Percentiles rank a stretch among this genome's conserved stretches.
These are phyloP conservation scores for Heimioporus punctisporus DNA, from an alignment of 1,284 basidiomycete genomes.

Conservation along the genomic window DNA sequence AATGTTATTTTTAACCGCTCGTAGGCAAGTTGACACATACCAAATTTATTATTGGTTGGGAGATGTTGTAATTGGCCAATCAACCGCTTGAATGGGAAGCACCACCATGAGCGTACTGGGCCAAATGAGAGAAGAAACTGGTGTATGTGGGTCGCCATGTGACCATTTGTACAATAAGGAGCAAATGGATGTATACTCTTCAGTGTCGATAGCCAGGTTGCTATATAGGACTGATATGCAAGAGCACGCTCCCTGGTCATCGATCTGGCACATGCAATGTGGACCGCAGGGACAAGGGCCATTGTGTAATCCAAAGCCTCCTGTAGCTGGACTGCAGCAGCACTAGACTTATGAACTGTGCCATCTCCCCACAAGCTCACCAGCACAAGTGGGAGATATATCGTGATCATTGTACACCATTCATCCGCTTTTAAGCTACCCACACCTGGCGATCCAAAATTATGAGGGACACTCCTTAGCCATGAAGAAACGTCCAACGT, in stretches of 20 bases:
- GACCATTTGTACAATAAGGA: background rate
- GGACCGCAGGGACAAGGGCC: constrained; percentile 3
- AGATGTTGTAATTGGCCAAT: constrained; percentile 12
- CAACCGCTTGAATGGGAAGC: constrained; percentile 8
- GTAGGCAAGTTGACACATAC: background rate
- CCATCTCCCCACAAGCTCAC: constrained; percentile 2
- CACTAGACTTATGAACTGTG: background rate
- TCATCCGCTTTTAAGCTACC: constrained; percentile 5
- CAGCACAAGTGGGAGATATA: constrained; percentile 6
- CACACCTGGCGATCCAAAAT: constrained; percentile 1
- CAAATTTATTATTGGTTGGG: constrained; percentile 11
- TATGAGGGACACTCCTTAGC: background rate
- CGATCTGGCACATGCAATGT: background rate
- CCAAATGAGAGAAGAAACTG: constrained; percentile 2
- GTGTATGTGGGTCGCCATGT: constrained; percentile 8
- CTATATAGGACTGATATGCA: background rate
- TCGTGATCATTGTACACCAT: constrained; percentile 3
- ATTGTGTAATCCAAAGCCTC: constrained; percentile 3
- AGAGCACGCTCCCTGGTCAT: background rate
- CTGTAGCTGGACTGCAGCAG: background rate
- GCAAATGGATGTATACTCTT: background rate
- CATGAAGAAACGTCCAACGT: background rate
- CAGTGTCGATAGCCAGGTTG: background rate
- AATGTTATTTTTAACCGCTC: background rate
- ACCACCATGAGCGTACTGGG: constrained; percentile 6